A percentile compares a stretch with the other conserved stretches of the same genome.
Evolutionary conservation across 2,329 filamentous ascomycete species (phyloP).

Genomic region (Calonectria fujianensis): DNA sequence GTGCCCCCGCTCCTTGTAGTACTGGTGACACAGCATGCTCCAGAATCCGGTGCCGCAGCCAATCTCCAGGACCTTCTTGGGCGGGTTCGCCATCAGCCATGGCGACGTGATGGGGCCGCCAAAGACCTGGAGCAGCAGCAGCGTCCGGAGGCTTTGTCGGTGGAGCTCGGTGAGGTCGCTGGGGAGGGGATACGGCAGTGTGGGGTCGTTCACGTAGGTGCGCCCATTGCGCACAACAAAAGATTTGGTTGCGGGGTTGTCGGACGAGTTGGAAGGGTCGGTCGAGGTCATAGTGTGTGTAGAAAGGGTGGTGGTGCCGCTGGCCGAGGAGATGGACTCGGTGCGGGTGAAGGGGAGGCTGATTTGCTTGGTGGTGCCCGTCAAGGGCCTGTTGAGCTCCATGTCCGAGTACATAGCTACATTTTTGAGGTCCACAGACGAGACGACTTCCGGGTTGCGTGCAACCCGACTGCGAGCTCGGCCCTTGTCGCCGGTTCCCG

Average conservation of each 20-base stretch:
- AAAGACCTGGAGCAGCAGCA: conserved; percentile 87
- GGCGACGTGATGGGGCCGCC: conserved; percentile 87
- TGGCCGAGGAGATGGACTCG: conserved; percentile 69
- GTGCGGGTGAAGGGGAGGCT: conserved; percentile 62
- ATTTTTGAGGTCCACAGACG: conserved; percentile 59
- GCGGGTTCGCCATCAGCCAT: conserved; percentile 78
- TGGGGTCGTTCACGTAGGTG: conserved; percentile 85
- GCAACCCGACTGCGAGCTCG: conserved; percentile 49
- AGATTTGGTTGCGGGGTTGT: conserved; percentile 67
- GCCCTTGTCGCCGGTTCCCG: conserved; percentile 45
- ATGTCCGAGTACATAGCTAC: conserved; percentile 60
- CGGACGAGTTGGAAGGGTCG: conserved; percentile 67
- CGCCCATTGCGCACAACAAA: conserved; percentile 86
- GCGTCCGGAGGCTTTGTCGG: conserved; percentile 88
- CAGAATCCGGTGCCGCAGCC: conserved; percentile 93
- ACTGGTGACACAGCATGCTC: conserved; percentile 91
- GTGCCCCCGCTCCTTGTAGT: conserved; percentile 82
- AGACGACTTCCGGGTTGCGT: conserved; percentile 48
- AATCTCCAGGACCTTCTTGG: conserved; percentile 87
- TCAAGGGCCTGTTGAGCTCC: conserved; percentile 56
- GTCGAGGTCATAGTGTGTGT: conserved; percentile 69
- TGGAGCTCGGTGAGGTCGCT: conserved; percentile 92
- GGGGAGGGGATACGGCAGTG: conserved; percentile 87
- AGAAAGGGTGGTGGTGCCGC: conserved; percentile 65
- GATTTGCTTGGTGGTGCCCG: conserved; percentile 58